Base-by-base conservation (phyloP, 345 rosid genomes). In the Salix udensis region DNA sequence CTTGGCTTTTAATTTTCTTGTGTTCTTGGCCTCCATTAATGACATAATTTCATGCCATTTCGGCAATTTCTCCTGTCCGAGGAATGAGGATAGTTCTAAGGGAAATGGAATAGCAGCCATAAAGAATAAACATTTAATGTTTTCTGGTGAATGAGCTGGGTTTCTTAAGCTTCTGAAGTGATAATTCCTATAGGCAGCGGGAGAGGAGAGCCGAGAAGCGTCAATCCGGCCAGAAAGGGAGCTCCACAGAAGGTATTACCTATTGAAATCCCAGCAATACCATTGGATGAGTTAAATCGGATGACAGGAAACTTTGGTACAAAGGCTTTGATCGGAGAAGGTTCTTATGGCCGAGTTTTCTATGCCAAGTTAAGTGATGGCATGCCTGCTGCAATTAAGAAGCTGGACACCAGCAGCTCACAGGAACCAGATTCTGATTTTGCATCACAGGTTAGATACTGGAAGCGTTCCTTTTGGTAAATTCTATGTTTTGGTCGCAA, bases 291-390 rank as follows among this genome's bases (percentile, higher is more conserved):
- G 86, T 66, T 96, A 70, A 93, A 91, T 44, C 83, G 86, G 80
- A 72, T 82, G 62, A 90, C 97, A 0, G 80, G 74, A 46, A 94
- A 92, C 77, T 96, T 96, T 44, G 98, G 96, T 2, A 73, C 85
- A 24, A 91, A 94, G 88, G 89, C 99, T 24, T 77, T 96, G 85
- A 89, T 94, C 1, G 99, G 97, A 68, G 99, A 96, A 85, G 99
- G 98, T 71, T 94, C 99, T n/a, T 96, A 92, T 39, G 98, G 98
- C 73, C 90, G 98, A 37, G 99, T 94, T 76, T 96, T 91, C 79
- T 76, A 58, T 52, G 99, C 92, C 70, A 88, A 85, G 78, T 77
- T 90, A 78, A 80, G 65, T 70, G 76, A 84, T 19, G 92, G 88
- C 9, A 79, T 67, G 70, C 72, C 74, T 55, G 98, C 84, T 53